These are phyloP conservation scores for Saccharum spontaneum DNA, from an alignment of 176 grass and related monocot genomes.

Conservation along the genomic window DNA sequence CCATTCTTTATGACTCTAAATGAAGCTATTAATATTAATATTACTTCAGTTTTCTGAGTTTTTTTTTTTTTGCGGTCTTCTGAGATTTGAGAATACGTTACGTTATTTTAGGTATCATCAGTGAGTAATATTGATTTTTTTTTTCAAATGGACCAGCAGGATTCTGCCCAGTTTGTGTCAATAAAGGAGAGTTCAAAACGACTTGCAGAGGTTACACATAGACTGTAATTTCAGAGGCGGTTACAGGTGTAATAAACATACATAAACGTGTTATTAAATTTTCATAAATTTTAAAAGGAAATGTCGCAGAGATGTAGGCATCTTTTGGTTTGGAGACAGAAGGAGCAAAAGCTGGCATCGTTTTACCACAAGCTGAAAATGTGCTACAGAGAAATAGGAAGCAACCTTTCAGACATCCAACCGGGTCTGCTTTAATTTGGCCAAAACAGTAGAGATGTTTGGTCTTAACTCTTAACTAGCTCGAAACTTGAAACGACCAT, in stretches of 20 bases:
- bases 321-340: neutral
- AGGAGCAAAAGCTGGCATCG: neutral
- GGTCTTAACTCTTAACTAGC: neutral
- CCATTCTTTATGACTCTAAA: neutral
- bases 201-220: neutral
- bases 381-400: neutral
- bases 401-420: neutral
- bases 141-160: neutral
- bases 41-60: neutral
- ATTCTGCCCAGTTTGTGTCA: neutral
- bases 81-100: neutral
- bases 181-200: neutral
- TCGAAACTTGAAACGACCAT: neutral
- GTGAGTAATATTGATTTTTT: neutral
- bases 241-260: neutral
- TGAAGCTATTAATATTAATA: neutral
- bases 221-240: neutral
- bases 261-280: neutral
- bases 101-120: neutral
- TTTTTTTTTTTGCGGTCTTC: neutral
- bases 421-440: neutral
- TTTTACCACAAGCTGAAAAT: neutral
- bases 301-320: neutral
- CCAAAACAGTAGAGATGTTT: neutral
- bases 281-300: neutral